Evolutionary conservation across 2,329 filamentous ascomycete species (phyloP).

Genomic region (Fusarium stilboides): DNA sequence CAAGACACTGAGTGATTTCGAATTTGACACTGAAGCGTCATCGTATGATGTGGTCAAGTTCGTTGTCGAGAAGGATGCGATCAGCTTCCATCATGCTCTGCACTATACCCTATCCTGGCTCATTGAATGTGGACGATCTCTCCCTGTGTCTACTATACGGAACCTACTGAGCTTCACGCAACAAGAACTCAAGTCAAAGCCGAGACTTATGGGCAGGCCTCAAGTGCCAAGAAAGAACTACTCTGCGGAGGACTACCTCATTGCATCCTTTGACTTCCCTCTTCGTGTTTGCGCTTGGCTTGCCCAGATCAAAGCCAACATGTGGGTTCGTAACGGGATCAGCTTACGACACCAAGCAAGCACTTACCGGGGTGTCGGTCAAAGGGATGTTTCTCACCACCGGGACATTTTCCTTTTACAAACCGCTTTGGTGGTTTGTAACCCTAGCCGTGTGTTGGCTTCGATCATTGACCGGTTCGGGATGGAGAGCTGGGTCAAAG

Average conservation of each 20-base stretch:
- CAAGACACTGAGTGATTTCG: slow-evolving; percentile 82
- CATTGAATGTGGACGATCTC: slow-evolving; percentile 86
- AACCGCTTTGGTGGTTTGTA: slow-evolving; percentile 88
- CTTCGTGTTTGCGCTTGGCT: slow-evolving; percentile 95
- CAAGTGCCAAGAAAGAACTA: slow-evolving; percentile 71
- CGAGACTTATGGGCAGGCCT: slow-evolving; percentile 73
- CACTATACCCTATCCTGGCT: slow-evolving; percentile 98
- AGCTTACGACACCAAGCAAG: slow-evolving; percentile 95
- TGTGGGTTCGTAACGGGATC: slow-evolving; percentile 99
- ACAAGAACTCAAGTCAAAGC: slow-evolving; percentile 77
- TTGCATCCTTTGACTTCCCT: slow-evolving; percentile 93
- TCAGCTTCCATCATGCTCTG: slow-evolving; percentile 97
- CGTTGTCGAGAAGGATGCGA: slow-evolving; percentile 87
- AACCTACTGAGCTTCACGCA: slow-evolving; percentile 80
- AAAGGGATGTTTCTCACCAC: slow-evolving; percentile 93
- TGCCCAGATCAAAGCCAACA: slow-evolving; percentile 96
- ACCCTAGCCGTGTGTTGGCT: slow-evolving; percentile 86
- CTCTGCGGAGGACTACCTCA: slow-evolving; percentile 82
- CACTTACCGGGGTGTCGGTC: slow-evolving; percentile 90
- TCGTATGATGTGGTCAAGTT: slow-evolving; percentile 85
- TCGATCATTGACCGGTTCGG: slow-evolving; percentile 94
- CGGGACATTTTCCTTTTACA: slow-evolving; percentile 95
- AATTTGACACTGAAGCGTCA: slow-evolving; percentile 76
- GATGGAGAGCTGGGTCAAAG: slow-evolving; percentile 88
- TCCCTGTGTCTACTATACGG: slow-evolving; percentile 77